Evolutionary conservation across 768 basidiomycete genomes (phyloP).

Genomic region (Trametes punicea): DNA sequence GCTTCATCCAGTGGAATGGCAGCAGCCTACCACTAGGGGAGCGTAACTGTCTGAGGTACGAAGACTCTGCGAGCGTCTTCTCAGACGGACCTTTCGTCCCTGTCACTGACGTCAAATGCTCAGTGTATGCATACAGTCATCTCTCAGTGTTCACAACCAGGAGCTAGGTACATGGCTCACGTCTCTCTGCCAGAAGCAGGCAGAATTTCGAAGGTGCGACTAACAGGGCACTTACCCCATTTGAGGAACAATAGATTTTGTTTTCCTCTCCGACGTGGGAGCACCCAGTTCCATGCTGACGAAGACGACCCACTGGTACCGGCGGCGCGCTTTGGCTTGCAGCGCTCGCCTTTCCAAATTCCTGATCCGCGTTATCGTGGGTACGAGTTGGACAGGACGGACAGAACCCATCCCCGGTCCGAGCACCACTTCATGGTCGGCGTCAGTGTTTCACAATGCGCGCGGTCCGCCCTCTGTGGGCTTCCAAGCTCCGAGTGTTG

Average conservation of each 20-base stretch:
- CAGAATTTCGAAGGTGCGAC: conserved; percentile 1
- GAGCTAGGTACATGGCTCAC: no score
- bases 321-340: background rate
- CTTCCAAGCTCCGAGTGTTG: no score
- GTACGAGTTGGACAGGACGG: background rate
- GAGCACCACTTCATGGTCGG: no score
- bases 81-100: background rate
- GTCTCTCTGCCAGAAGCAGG: no score
- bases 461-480: no score
- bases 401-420: no score
- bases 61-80: background rate
- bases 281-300: background rate
- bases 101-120: background rate
- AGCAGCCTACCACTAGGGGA: no score
- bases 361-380: background rate
- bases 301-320: background rate
- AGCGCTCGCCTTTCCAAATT: background rate
- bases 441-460: no score
- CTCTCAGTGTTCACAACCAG: no score
- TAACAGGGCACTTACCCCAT: background rate
- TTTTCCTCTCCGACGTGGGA: background rate
- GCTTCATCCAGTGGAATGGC: no score
- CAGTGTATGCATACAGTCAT: no score
- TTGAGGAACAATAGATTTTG: background rate
- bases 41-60: conserved; percentile 1